Evolutionary conservation across 768 basidiomycete species (phyloP).

Genomic region (Calocybe gangraenosa): DNA sequence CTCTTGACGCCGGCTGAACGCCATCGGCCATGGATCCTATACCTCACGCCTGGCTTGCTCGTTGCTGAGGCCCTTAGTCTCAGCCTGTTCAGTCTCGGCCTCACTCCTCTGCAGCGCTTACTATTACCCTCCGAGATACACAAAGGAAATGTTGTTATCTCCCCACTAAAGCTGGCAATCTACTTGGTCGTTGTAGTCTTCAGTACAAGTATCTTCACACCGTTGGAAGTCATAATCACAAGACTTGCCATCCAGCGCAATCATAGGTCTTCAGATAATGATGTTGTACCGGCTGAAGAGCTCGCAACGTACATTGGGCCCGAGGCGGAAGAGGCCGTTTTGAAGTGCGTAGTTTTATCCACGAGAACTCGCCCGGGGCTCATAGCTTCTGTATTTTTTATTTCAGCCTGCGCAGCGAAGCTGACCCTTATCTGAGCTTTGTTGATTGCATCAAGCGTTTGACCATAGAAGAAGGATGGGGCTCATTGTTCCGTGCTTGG

Average conservation of each 20-base stretch:
- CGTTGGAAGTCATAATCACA: conserved; percentile 73
- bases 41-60: conserved; percentile 70
- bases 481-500: conserved; percentile 73
- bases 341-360: conserved; percentile 1
- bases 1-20: conserved; percentile 78
- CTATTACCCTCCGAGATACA: conserved; percentile 3
- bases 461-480: conserved; percentile 68
- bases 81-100: conserved; percentile 27
- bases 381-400: neutral
- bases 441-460: conserved; percentile 70
- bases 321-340: conserved; percentile 8
- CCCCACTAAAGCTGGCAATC: neutral
- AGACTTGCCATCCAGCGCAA: conserved; percentile 80
- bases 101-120: conserved; percentile 1
- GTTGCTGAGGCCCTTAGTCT: conserved; percentile 48
- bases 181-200: conserved; percentile 43
- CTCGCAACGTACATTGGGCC: neutral
- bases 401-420: conserved; percentile 62
- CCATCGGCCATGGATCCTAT: conserved; percentile 71
- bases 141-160: neutral
- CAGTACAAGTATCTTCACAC: conserved; percentile 56
- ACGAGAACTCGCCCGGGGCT: conserved; percentile 4
- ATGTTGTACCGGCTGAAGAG: neutral
- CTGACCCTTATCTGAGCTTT: conserved; percentile 70
- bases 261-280: conserved; percentile 43